These are phyloP conservation scores for Xylaria longipes DNA, from an alignment of 495 filamentous ascomycete species.

Conservation along the genomic window DNA sequence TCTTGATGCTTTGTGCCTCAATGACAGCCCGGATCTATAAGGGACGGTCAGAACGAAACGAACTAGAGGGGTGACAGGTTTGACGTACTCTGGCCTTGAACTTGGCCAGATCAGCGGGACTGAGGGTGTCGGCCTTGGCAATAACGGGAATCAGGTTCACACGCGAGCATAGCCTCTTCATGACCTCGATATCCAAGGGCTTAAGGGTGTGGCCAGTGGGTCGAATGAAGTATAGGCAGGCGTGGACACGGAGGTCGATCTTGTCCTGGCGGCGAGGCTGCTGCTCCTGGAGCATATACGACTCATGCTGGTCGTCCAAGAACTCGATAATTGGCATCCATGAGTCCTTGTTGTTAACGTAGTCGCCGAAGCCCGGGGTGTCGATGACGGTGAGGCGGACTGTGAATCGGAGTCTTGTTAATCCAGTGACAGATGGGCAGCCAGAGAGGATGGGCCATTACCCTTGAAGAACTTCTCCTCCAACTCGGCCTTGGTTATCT, in stretches of 20 bases:
- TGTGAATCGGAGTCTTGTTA: constrained; percentile 47
- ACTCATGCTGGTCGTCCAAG: constrained; percentile 99
- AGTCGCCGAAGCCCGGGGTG: constrained; percentile 98
- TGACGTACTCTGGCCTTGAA: constrained; percentile 89
- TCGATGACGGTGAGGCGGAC: constrained; percentile 98
- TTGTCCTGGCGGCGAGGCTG: constrained; percentile 96
- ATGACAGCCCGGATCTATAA: constrained; percentile 88
- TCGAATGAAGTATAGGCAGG: constrained; percentile 98
- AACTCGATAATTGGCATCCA: constrained; percentile 99
- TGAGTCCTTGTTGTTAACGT: constrained; percentile 99
- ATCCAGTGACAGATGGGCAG: neutral
- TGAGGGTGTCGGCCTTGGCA: constrained; percentile 97
- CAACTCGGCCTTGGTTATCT: constrained; percentile 98
- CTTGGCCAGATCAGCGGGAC: constrained; percentile 83
- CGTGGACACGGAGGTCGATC: constrained; percentile 98
- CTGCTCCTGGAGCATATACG: constrained; percentile 99
- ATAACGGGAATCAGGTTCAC: constrained; percentile 98
- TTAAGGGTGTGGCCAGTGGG: constrained; percentile 98
- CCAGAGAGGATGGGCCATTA: constrained; percentile 45
- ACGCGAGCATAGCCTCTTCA: constrained; percentile 96
- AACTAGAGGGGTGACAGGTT: constrained; percentile 17
- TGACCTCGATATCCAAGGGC: constrained; percentile 98
- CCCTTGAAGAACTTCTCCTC: constrained; percentile 99
- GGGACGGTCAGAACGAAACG: constrained; percentile 31
- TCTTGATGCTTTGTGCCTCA: constrained; percentile 98